Base-by-base conservation (phyloP, 495 filamentous ascomycete genomes). In the Echria macrotheca region DNA sequence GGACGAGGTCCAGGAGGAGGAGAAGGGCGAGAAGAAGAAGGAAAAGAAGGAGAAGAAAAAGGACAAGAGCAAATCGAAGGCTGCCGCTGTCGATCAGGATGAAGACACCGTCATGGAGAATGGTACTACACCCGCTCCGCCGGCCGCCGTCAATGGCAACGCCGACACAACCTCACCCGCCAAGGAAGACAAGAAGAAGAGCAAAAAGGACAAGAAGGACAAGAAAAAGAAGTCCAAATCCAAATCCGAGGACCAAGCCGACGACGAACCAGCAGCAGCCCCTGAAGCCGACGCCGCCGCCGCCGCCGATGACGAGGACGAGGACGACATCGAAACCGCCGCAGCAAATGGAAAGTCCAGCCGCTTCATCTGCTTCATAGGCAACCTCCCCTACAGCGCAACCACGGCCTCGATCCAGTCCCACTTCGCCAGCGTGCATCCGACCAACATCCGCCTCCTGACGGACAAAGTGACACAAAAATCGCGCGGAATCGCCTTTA, bases 361-460 rank as follows among this genome's bases (percentile, higher is more conserved):
- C 19, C 79, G 89, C 49, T 94, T 94, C 73, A 91, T 94, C 51
- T 80, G 82, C 64, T 95, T 96, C 70, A 78, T 95, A 49, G 86
- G 86, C 56, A 96, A 96, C 75, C 86, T 97, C 8, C 93, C 93
- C 40, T 96, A 77, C 78, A 80, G 75, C 38, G 86, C 88, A 33
- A 95, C 85, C 11, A 71, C 69, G 32, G 77, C 78, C 14, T 68
- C 80, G 11, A 67, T 97, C 23, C 66, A 61, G 19, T 71, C 75
- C 49, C 91, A 98, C 69, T 96, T 98, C 59, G 73, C 79, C 22
- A 77, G 84, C 47, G 78, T 95, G 45, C 65, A 79, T 11, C 90
- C 93, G 2, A 76, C 71, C 14, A 77, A 77, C 9, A 75, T 96
- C 44, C 87, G 93, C 1, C 79, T 89, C 23, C 78, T 85, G 21